Conservation (phyloP, 495 filamentous ascomycete genomes). For the Bathelium albidoporum region DNA sequence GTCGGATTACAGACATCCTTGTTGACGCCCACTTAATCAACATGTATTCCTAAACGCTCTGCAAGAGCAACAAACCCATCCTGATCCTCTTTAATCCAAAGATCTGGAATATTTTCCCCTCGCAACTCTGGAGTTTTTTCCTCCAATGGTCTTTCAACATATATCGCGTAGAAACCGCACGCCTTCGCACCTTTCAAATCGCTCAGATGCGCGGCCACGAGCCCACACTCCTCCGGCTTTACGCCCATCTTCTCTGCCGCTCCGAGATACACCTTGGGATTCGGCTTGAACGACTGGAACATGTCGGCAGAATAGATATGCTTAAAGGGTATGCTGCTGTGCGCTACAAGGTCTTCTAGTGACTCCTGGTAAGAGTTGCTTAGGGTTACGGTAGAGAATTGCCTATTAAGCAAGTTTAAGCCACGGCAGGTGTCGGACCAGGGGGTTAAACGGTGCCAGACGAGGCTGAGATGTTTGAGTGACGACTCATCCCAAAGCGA, state of each 20-base stretch:
- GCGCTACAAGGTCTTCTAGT: constrained; percentile 47
- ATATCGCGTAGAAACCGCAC: constrained; percentile 56
- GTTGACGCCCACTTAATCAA: constrained; percentile 6
- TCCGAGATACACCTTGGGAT: constrained; percentile 52
- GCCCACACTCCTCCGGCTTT: constrained; percentile 48
- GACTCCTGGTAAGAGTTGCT: constrained; percentile 62
- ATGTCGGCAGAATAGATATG: constrained; percentile 51
- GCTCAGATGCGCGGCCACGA: constrained; percentile 63
- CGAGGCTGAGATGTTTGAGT: constrained; percentile 41
- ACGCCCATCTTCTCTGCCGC: constrained; percentile 48
- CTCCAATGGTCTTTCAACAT: constrained; percentile 57
- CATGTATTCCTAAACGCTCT: constrained; percentile 32
- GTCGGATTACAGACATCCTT: too few species aligned
- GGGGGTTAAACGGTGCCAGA: constrained; percentile 59
- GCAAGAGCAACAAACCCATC: constrained; percentile 45
- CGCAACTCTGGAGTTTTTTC: constrained; percentile 44
- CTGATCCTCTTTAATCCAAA: constrained; percentile 44
- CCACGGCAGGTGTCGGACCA: constrained; percentile 54
- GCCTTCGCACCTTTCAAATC: constrained; percentile 55
- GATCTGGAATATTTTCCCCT: constrained; percentile 50
- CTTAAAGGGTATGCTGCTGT: constrained; percentile 49
- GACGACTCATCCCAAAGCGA: constrained; percentile 50
- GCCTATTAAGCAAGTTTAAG: constrained; percentile 41
- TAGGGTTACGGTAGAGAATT: constrained; percentile 50
- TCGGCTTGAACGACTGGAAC: constrained; percentile 66